phyloP scores from a whole-genome alignment of 2,329 filamentous ascomycete species.

The Rhynchosporium secalis region DNA sequence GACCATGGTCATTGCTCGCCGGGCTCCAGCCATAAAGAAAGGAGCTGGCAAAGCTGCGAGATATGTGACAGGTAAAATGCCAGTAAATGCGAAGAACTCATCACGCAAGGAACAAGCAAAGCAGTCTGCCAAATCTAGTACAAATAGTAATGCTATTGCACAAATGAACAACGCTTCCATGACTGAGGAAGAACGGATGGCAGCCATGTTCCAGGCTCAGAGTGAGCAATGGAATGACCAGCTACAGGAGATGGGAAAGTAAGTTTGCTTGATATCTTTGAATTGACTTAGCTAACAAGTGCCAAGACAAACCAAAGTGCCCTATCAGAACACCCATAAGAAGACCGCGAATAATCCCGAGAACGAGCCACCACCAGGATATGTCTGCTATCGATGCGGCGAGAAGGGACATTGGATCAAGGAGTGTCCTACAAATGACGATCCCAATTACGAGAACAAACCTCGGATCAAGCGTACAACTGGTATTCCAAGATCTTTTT shows the following conservation, averaged over 20 bases:
- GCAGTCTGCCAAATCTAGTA: slow-evolving; percentile 53
- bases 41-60: slow-evolving; percentile 89
- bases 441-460: slow-evolving; percentile 91
- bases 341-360: slow-evolving; percentile 68
- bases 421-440: slow-evolving; percentile 95
- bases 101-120: slow-evolving; percentile 65
- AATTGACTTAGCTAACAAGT: slow-evolving; percentile 43
- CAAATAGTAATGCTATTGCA: slow-evolving; percentile 50
- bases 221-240: slow-evolving; percentile 91
- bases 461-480: slow-evolving; percentile 95
- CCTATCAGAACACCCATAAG: slow-evolving; percentile 56
- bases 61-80: slow-evolving; percentile 96
- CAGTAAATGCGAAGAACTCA: slow-evolving; percentile 79
- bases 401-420: slow-evolving; percentile 99
- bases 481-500: slow-evolving; percentile 91
- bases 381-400: slow-evolving; percentile 94
- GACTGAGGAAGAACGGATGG: slow-evolving; percentile 92
- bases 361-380: slow-evolving; percentile 88
- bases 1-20: slow-evolving; percentile 86
- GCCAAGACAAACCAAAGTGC: slow-evolving; percentile 60
- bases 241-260: slow-evolving; percentile 90
- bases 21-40: slow-evolving; percentile 78
- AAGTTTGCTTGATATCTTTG: slow-evolving; percentile 39
- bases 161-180: slow-evolving; percentile 71
- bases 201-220: slow-evolving; percentile 86